Percentiles rank a stretch among this genome's conserved stretches.
Evolutionary conservation across 176 grass and related monocot genomes (phyloP).

Genomic region (Carex pumila): DNA sequence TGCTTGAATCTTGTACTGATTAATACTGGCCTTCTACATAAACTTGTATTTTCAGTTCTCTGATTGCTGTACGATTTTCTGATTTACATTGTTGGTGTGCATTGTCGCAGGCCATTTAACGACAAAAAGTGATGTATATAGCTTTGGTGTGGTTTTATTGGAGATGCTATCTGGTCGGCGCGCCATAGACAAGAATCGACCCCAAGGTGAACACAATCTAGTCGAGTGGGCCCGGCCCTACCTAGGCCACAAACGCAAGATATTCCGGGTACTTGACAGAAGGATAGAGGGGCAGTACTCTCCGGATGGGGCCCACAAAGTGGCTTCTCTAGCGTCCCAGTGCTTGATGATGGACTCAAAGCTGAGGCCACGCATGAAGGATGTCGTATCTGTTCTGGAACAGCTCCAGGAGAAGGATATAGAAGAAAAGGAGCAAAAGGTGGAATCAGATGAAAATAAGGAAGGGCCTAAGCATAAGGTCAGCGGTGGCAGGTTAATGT

Average conservation of each 20-base stretch:
- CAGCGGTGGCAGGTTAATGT: conserved; percentile 18
- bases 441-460: conserved; percentile 17
- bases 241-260: conserved; percentile 77
- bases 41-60: not conserved
- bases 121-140: conserved; percentile 65
- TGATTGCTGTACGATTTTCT: not conserved
- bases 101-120: conserved; percentile 54
- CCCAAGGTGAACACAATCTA: conserved; percentile 67
- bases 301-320: conserved; percentile 36
- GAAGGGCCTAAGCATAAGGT: not conserved
- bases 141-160: conserved; percentile 74
- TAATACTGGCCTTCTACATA: not conserved
- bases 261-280: conserved; percentile 58
- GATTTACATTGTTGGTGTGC: not conserved
- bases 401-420: conserved; percentile 32
- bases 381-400: conserved; percentile 38
- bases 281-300: conserved; percentile 68
- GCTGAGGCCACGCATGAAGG: conserved; percentile 53
- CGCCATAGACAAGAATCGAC: conserved; percentile 65
- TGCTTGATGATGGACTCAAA: conserved; percentile 56
- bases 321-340: conserved; percentile 44
- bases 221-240: conserved; percentile 71
- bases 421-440: conserved; percentile 27
- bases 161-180: conserved; percentile 70
- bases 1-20: not conserved